These are phyloP conservation scores for Toxoplasma gondii DNA, from an alignment of 169 alveolate genomes.

Conservation along the genomic window DNA sequence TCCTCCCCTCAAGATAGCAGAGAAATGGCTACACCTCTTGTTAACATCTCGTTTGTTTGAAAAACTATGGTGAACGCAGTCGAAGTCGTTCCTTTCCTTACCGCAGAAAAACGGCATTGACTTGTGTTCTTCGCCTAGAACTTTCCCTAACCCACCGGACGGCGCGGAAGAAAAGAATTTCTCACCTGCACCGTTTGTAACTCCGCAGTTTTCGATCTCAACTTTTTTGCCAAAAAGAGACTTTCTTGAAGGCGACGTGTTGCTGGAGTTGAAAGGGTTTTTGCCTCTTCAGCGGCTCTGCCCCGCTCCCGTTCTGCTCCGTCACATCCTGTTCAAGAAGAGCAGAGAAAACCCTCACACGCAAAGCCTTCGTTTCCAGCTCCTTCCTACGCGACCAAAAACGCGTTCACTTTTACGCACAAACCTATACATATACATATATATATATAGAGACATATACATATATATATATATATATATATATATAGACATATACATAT, in stretches of 20 bases:
- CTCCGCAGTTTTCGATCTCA: background rate
- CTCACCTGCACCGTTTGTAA: constrained; percentile 28
- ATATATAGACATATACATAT: too few species aligned
- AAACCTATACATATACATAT: background rate
- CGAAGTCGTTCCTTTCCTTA: too few species aligned
- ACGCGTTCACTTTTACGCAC: too few species aligned
- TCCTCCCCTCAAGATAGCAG: too few species aligned
- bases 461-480: too few species aligned
- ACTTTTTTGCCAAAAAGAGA: background rate
- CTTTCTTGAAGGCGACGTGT: background rate
- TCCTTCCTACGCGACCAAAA: too few species aligned
- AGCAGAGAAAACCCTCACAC: background rate
- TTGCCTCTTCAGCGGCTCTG: background rate
- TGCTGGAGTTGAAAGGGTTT: background rate
- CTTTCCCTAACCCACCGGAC: background rate
- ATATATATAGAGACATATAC: too few species aligned
- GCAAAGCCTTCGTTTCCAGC: too few species aligned
- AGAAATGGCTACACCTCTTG: too few species aligned
- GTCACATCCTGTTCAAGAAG: background rate
- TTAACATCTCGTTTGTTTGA: too few species aligned
- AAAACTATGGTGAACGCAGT: too few species aligned
- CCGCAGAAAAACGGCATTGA: too few species aligned
- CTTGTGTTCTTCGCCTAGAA: background rate
- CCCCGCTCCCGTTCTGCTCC: background rate
- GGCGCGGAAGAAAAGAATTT: background rate